Percentiles rank a stretch among this genome's conserved stretches.
These are phyloP conservation scores for Boletus coffeatus DNA, from an alignment of 1,284 basidiomycete species.

Conservation along the genomic window DNA sequence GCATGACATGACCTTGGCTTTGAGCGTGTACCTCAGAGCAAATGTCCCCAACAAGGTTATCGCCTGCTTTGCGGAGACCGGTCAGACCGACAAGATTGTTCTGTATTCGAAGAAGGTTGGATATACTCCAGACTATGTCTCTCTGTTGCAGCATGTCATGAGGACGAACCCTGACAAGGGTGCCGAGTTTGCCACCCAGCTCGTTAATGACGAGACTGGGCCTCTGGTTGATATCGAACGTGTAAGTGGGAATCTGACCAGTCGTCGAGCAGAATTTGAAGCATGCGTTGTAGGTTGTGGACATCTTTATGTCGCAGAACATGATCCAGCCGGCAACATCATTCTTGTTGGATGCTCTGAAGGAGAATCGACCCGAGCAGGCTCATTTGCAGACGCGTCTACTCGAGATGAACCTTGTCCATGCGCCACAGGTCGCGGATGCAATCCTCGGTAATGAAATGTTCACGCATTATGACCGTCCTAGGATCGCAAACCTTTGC, in stretches of 20 bases:
- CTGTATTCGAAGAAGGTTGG: constrained; percentile 98
- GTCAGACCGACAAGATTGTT: constrained; percentile 98
- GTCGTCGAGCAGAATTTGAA: constrained; percentile 4
- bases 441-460: constrained; percentile 99
- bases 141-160: constrained; percentile 96
- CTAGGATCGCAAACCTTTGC: constrained; percentile 95
- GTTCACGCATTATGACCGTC: constrained; percentile 97
- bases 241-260: constrained; percentile 37
- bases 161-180: constrained; percentile 97
- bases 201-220: constrained; percentile 92
- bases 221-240: constrained; percentile 93
- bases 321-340: constrained; percentile 99
- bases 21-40: constrained; percentile 97
- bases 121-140: constrained; percentile 91
- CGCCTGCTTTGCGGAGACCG: constrained; percentile 98
- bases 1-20: constrained; percentile 97
- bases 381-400: constrained; percentile 94
- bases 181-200: constrained; percentile 94
- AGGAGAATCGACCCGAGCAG: constrained; percentile 99
- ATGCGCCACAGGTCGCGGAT: constrained; percentile 98
- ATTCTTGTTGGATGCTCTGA: constrained; percentile 97
- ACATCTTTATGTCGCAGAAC: constrained; percentile 99
- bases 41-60: constrained; percentile 99
- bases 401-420: constrained; percentile 96
- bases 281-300: constrained; percentile 61